Base-by-base conservation (phyloP, 1,284 basidiomycete species). In the Ceratobasidium sp. region DNA sequence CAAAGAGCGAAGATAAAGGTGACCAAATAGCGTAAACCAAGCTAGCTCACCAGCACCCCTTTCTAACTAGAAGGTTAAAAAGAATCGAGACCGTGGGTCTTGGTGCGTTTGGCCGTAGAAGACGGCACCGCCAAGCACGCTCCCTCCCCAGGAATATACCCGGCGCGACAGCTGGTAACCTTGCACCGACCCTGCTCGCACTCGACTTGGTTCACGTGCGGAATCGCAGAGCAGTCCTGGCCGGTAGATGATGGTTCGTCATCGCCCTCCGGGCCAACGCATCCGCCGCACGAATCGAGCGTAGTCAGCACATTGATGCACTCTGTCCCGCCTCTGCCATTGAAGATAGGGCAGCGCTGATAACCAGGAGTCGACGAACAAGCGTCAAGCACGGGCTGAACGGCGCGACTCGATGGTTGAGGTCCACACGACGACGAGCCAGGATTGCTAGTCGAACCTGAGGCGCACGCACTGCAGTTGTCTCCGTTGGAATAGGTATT, bases 221-320 rank as follows among this genome's bases (percentile, higher is more conserved):
- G 71, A 33, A 75, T 75, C 16, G 46, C 60, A 44, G 59, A 33
- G 60, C 71, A 75, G 50, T 75, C 71, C 3, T 48, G 38, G 7
- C 71, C 71, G 16, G 48, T 33, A 46, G 12, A 65, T 14, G 50
- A 23, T 10, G n/a, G n/a, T n/a, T 27, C 35, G 38, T 48, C 52
- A 12, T 59, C 55, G 55, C 57, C 70, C 14, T 64, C 71, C 3
- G 33, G 30, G 30, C 44, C 60, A 38, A 65, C 60, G 60, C 71
- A 75, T 7, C 71, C 71, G 54, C 71, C 71, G 18, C 71, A 75
- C 46, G 71, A 64, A 33, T 75, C 71, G 48, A 44, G 33, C 16
- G 59, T 54, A 30, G 60, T 64, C 27, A 75, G n/a, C 5, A 35
- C 27, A 18, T 75, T 55, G 48, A 75, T 41, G 35, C 71, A 75